Evolutionary conservation across 768 basidiomycete species (phyloP), one percentile per base, ranked within the genome.

Genomic region (Mycena pura): DNA sequence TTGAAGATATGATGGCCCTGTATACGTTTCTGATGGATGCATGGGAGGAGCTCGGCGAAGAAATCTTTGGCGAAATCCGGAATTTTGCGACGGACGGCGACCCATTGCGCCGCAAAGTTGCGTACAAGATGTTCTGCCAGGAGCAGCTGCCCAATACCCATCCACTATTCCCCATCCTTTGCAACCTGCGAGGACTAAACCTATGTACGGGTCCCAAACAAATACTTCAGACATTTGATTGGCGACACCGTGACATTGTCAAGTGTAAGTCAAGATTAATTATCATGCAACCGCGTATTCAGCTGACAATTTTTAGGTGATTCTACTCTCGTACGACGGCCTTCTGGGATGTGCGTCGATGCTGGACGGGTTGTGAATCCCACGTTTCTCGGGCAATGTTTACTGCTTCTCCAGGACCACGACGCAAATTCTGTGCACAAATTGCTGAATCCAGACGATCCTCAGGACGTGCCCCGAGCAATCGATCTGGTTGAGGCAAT

Each of bases 381-480:
- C 14, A 14, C 19, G 19, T 22, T 71, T 3, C 66, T 72, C 10
- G 47, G 51, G 0, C 5, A 51, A 15, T 71, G 64, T 60, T 47
- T 74, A 29, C 65, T 64, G 24, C 52, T 53, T 22, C 62, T 73
- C 4, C 56, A 49, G 3, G 55, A 60, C 21, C 48, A 61, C 1
- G 43, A 41, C 22, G 22, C 21, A n/a, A 24, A 68, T 17, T 34
- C 45, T 11, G 63, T 72, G 2, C 51, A 70, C 24, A 56, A 41
- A 49, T 64, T 77, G 22, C 66, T 75, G 6, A 67, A 68, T 49
- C 73, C 72, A 0, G 68, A 68, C 28, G 72, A 72, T 54, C 36
- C 64, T 22, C 74, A 75, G 52, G 67, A 76, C 56, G 74, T 76
- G 13, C 73, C 74, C 1, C 47, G 64, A 24, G 73, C 74, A 0